Base-by-base conservation (phyloP, 208 protist species). In the Crithidia acanthocephali region DNA sequence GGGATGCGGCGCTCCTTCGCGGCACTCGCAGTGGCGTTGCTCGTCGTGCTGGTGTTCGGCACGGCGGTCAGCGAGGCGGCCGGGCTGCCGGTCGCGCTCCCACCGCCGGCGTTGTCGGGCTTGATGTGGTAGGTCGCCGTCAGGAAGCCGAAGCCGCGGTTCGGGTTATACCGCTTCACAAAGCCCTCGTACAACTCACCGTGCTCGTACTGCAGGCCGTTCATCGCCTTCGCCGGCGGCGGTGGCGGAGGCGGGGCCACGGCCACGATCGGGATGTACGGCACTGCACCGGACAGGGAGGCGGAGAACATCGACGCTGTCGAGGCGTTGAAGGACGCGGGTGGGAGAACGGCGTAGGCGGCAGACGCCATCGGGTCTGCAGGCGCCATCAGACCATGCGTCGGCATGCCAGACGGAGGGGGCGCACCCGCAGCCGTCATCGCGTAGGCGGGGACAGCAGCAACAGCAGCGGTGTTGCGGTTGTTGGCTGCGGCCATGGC, bases 131-230 rank as follows among this genome's bases (percentile, higher is more conserved):
- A 47, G 0, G 80, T 84, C 18, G 84, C 84, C 0, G 81, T 86
- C 28, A 90, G 66, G 68, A 90, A 90, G 25, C 84, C 84, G 35
- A 88, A 91, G 20, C 86, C 83, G 27, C 83, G 82, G 48, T 83
- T 81, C 0, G 80, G 86, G 62, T 88, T 88, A 75, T 88, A 91
- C 25, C 86, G 86, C 77, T 88, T 90, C 48, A 92, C 84, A 6
- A 75, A 51, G 0, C 86, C 86, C 57, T 90, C 86, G 58, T 92
- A 92, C 72, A 77, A 74, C 60, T 76, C 77, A 35, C 81, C 81
- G n/a, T 85, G 63, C 10, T 73, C 64, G 58, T 83, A 91, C 32
- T 72, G 77, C 16, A 72, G 52, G 0, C 86, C 86, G 65, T 91
- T 91, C 37, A 73, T 32, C 40, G 44, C 13, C 37, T 62, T 68